Percentiles rank a stretch among this genome's conserved stretches.
Conservation (phyloP, 768 basidiomycete genomes). For the Kwoniella newhampshirensis region DNA sequence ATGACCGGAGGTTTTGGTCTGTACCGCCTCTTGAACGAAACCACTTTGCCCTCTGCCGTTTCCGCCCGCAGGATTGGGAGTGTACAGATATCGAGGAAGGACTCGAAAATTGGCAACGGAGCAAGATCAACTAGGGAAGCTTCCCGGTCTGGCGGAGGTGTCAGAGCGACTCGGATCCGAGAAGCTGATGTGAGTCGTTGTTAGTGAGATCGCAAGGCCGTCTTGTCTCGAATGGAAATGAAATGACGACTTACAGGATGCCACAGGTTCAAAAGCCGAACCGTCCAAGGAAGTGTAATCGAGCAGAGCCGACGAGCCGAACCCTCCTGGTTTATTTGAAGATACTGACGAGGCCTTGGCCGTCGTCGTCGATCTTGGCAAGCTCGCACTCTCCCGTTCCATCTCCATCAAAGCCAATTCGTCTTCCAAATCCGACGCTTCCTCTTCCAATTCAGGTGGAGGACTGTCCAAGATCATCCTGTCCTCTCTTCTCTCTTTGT, state of each 20-base stretch:
- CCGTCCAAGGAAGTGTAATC: no score
- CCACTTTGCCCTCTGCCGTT: slow-evolving; percentile 31
- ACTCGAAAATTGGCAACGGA: slow-evolving; percentile 13
- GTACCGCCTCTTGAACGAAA: slow-evolving; percentile 31
- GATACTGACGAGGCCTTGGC: background rate
- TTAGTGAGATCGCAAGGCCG: background rate
- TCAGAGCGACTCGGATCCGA: background rate
- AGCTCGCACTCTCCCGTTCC: slow-evolving; percentile 6
- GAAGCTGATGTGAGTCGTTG: slow-evolving; percentile 1
- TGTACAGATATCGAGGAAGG: slow-evolving; percentile 16
- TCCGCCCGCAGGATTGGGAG: slow-evolving; percentile 27
- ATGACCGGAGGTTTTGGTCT: slow-evolving; percentile 16
- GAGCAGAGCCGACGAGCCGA: slow-evolving; percentile 9
- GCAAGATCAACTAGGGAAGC: background rate
- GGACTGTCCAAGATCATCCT: slow-evolving; percentile 22
- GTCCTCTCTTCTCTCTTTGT: background rate
- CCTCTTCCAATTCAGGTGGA: slow-evolving; percentile 35
- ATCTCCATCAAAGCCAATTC: slow-evolving; percentile 27
- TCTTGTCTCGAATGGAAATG: background rate
- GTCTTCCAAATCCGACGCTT: slow-evolving; percentile 30
- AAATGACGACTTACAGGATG: slow-evolving; percentile 16
- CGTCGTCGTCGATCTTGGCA: background rate
- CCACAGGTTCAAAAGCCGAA: slow-evolving; percentile 11
- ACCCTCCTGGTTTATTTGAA: no score
- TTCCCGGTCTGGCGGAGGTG: slow-evolving; percentile 12